Percentiles rank a stretch among this genome's conserved stretches.
These are phyloP conservation scores for Arthrinium puccinioides DNA, from an alignment of 2,329 filamentous ascomycete species.

Conservation along the genomic window DNA sequence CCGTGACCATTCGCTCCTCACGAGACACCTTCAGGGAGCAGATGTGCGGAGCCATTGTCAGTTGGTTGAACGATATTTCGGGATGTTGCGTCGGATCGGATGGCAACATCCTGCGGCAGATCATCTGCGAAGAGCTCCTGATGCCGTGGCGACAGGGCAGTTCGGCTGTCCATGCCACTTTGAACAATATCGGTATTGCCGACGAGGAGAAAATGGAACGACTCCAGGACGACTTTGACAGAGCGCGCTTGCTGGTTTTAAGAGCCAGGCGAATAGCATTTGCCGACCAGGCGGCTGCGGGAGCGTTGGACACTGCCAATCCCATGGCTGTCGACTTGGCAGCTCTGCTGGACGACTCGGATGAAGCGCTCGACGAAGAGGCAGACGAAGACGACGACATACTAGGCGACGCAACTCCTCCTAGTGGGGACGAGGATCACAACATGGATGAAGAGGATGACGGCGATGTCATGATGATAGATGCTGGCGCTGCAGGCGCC, in stretches of 20 bases:
- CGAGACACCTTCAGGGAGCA: slow-evolving; percentile 95
- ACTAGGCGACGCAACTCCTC: slow-evolving; percentile 26
- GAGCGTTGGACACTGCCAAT: slow-evolving; percentile 1
- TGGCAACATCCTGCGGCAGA: slow-evolving; percentile 67
- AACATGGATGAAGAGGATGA: slow-evolving; percentile 58
- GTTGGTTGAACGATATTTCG: slow-evolving; percentile 90
- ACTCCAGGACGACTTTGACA: slow-evolving; percentile 22
- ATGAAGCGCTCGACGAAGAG: slow-evolving; percentile 31
- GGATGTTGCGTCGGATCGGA: slow-evolving; percentile 81
- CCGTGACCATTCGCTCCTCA: slow-evolving; percentile 86
- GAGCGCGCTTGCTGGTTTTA: slow-evolving; percentile 26
- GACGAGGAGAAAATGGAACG: slow-evolving; percentile 65
- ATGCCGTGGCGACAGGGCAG: slow-evolving; percentile 84
- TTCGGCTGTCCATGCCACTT: slow-evolving; percentile 67
- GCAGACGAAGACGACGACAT: slow-evolving; percentile 35
- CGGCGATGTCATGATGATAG: slow-evolving; percentile 52
- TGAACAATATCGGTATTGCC: slow-evolving; percentile 73
- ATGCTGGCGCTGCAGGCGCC: slow-evolving; percentile 38
- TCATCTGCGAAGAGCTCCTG: slow-evolving; percentile 87
- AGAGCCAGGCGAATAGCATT: slow-evolving; percentile 15
- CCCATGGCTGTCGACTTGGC: slow-evolving; percentile 1
- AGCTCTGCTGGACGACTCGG: slow-evolving; percentile 10
- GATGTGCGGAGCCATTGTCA: slow-evolving; percentile 96
- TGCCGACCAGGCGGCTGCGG: slow-evolving; percentile 4
- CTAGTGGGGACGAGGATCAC: slow-evolving; percentile 52